These are phyloP conservation scores for Raphanus hybrid DNA, from an alignment of 441 rosid genomes.

Conservation along the genomic window DNA sequence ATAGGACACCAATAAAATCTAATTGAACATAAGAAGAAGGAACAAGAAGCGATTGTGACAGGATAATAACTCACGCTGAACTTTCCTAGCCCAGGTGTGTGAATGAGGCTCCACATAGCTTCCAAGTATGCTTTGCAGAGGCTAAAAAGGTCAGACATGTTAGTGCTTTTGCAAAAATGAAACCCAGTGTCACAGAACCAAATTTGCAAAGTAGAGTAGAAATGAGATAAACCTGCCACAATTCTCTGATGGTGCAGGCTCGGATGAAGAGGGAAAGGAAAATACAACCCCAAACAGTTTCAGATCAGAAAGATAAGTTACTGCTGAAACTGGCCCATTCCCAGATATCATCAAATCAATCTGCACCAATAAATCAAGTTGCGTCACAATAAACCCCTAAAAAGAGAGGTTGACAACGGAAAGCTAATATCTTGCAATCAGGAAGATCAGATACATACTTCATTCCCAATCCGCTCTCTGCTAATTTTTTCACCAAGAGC, in stretches of 20 bases:
- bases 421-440: constrained; percentile 23
- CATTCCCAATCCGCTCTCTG: constrained; percentile 92
- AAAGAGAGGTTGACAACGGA: constrained; percentile 12
- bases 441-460: constrained; percentile 56
- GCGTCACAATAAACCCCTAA: constrained; percentile 5
- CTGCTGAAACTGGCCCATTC: constrained; percentile 80
- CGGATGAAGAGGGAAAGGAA: constrained; percentile 59
- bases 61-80: constrained; percentile 59
- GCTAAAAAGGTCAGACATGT: constrained; percentile 48
- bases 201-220: constrained; percentile 12
- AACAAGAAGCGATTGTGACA: not conserved
- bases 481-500: constrained; percentile 90
- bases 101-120: constrained; percentile 69
- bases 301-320: constrained; percentile 60
- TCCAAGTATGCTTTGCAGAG: constrained; percentile 67
- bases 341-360: constrained; percentile 91
- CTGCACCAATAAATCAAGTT: constrained; percentile 52
- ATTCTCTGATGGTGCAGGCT: constrained; percentile 60
- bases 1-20: constrained; percentile 31
- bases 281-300: constrained; percentile 76
- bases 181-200: not conserved
- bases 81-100: constrained; percentile 54
- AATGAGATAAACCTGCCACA: constrained; percentile 55
- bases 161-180: constrained; percentile 18
- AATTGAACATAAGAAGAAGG: not conserved